Conservation (phyloP, 73 alveolate species). For the Uronychia setigera region DNA sequence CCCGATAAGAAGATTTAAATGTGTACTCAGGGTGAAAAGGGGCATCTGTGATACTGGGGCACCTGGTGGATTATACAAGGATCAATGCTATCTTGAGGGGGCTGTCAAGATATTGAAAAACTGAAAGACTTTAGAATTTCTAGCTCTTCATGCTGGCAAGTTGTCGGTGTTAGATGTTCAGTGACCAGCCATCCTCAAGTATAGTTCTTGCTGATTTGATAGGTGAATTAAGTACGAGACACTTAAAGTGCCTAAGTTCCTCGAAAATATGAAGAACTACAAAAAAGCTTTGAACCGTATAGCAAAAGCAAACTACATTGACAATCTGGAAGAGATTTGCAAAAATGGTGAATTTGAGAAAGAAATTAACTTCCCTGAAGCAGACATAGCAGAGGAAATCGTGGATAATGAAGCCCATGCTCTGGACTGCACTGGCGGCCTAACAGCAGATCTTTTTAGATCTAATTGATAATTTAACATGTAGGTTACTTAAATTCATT, state of each 20-base stretch:
- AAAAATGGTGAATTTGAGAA: no score
- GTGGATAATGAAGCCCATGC: no score
- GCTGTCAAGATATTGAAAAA: conserved; percentile 52
- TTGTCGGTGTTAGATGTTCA: conserved; percentile 35
- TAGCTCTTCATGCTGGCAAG: conserved; percentile 47
- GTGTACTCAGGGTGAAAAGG: conserved; percentile 62
- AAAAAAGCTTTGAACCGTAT: conserved; percentile 43
- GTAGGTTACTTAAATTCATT: no score
- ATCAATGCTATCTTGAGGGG: conserved; percentile 60
- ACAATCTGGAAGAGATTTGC: no score
- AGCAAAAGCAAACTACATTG: conserved; percentile 57
- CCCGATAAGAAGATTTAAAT: conserved; percentile 55
- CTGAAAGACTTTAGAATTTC: conserved; percentile 39
- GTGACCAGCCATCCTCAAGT: conserved; percentile 54
- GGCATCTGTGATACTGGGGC: conserved; percentile 59
- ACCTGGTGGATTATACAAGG: conserved; percentile 69
- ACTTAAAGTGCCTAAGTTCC: conserved; percentile 50
- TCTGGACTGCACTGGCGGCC: no score
- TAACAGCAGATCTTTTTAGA: no score
- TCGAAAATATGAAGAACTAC: conserved; percentile 47
- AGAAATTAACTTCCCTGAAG: no score
- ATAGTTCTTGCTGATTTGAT: no score
- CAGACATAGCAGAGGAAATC: no score
- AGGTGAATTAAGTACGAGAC: conserved; percentile 36
- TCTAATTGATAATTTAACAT: no score